These are phyloP conservation scores for Paecilomyces niveus DNA, from an alignment of 2,329 filamentous ascomycete species.

Conservation along the genomic window DNA sequence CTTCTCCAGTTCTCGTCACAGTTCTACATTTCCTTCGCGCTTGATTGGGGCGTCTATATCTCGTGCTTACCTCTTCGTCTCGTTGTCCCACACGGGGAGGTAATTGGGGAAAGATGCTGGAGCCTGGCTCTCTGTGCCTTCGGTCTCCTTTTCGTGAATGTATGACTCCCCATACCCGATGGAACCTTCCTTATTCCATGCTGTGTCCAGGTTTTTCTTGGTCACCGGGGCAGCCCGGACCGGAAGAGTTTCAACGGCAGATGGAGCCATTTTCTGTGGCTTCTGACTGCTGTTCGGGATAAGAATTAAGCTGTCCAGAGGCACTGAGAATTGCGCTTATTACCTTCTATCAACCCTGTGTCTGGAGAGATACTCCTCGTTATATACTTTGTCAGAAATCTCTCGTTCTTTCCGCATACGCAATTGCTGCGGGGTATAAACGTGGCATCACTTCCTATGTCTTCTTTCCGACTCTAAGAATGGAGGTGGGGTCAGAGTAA, in stretches of 20 bases:
- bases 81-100: conserved; percentile 62
- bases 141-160: conserved; percentile 45
- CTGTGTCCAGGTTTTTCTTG: conserved; percentile 21
- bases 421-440: not conserved
- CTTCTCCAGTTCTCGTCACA: too few relatives aligned
- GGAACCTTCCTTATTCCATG: conserved; percentile 30
- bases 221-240: conserved; percentile 18
- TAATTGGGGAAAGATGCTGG: conserved; percentile 64
- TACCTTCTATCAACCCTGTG: not conserved
- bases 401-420: not conserved
- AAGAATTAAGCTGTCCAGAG: not conserved
- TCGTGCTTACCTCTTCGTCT: conserved; percentile 31
- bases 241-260: conserved; percentile 22
- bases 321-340: not conserved
- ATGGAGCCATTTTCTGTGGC: conserved; percentile 25
- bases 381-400: not conserved
- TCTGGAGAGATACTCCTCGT: not conserved
- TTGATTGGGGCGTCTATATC: not conserved
- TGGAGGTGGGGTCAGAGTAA: not conserved
- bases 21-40: not conserved
- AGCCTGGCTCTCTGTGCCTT: conserved; percentile 47
- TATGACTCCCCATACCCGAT: conserved; percentile 23
- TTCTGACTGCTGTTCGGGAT: not conserved
- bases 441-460: not conserved
- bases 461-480: not conserved